phyloP scores from a whole-genome alignment of 2,329 filamentous ascomycete genomes.

The Claviceps spartinae region DNA sequence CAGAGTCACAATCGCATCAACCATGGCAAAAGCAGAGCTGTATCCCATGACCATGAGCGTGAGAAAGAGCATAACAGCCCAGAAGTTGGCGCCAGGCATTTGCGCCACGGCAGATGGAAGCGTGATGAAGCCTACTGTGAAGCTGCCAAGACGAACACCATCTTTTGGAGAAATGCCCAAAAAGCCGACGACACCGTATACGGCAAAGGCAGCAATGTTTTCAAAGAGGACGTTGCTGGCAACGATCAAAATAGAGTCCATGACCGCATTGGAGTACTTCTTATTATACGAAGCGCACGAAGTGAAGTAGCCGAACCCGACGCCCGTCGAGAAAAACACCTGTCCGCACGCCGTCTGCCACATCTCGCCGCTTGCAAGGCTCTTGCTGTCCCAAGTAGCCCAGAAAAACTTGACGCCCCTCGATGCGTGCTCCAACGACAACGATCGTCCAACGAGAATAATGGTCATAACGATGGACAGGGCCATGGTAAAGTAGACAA shows the following conservation, averaged over 20 bases:
- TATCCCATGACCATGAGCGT: constrained; percentile 44
- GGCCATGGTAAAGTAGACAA: constrained; percentile 50
- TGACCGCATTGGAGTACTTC: constrained; percentile 43
- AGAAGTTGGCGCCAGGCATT: constrained; percentile 44
- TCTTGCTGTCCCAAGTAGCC: constrained; percentile 31
- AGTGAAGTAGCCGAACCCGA: constrained; percentile 46
- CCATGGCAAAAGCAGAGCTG: constrained; percentile 45
- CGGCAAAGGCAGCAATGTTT: constrained; percentile 33
- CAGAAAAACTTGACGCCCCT: constrained; percentile 36
- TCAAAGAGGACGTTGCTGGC: constrained; percentile 43
- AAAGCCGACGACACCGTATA: constrained; percentile 42
- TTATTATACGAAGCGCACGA: constrained; percentile 45
- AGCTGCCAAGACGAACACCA: constrained; percentile 33
- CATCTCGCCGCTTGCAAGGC: constrained; percentile 35
- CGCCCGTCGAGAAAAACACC: constrained; percentile 45
- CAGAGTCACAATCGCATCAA: constrained; percentile 41
- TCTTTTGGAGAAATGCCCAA: constrained; percentile 23
- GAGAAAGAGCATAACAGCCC: constrained; percentile 45
- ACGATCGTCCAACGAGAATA: constrained; percentile 38
- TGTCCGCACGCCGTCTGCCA: constrained; percentile 49
- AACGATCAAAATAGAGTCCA: constrained; percentile 43
- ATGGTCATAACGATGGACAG: constrained; percentile 43
- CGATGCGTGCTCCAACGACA: constrained; percentile 39
- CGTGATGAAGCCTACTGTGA: constrained; percentile 45
- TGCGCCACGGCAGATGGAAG: constrained; percentile 40